These are phyloP conservation scores for Dissophora ornata DNA, from an alignment of 192 early-diverging fungal genomes.

Conservation along the genomic window DNA sequence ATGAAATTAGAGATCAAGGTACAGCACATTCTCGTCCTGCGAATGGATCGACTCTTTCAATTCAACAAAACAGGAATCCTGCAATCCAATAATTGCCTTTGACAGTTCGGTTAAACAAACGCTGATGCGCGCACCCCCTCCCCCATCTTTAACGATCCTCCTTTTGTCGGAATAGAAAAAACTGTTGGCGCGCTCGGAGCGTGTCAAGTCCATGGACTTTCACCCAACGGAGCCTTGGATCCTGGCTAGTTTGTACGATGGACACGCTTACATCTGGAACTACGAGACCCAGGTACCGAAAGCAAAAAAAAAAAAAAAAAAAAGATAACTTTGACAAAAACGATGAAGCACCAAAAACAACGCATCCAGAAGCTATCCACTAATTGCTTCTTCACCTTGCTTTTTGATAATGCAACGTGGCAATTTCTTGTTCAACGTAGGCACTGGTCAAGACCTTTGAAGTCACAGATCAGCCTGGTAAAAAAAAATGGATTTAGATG, in stretches of 20 bases:
- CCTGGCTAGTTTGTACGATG: conserved; percentile 96
- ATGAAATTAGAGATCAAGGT: conserved; percentile 57
- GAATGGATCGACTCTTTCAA: no score
- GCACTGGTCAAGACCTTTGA: conserved; percentile 97
- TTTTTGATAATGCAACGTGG: neutral
- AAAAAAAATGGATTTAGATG: neutral
- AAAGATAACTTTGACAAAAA: no score
- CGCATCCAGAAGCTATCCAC: no score
- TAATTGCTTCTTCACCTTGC: no score
- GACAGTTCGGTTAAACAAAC: no score
- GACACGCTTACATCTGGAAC: conserved; percentile 97
- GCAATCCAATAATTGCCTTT: no score
- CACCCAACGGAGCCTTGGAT: conserved; percentile 99
- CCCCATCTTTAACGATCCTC: no score
- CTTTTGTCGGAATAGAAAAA: conserved; percentile 53
- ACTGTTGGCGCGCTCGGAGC: conserved; percentile 83
- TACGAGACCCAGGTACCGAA: conserved; percentile 93
- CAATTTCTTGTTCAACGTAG: conserved; percentile 54
- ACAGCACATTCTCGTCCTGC: no score
- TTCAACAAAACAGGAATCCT: no score
- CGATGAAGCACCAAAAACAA: no score
- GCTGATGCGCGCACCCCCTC: neutral
- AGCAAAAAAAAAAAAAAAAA: no score
- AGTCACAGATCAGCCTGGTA: conserved; percentile 92
- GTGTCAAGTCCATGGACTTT: conserved; percentile 98